Percentiles rank a stretch among this genome's conserved stretches.
Evolutionary conservation across 805 yeast genomes (phyloP).

Genomic region (Hanseniaspora occidentalis): DNA sequence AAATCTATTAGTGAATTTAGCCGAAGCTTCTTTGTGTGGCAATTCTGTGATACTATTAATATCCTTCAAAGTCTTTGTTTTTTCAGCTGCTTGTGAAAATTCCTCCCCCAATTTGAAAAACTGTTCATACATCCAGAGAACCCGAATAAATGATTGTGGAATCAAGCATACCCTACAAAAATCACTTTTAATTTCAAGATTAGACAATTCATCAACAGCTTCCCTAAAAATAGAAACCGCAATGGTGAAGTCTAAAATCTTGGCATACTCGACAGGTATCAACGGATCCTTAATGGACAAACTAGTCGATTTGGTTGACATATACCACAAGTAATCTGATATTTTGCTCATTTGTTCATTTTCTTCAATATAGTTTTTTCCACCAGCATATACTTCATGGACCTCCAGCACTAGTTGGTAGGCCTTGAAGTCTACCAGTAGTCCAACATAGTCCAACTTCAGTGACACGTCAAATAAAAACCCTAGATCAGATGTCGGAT

Average conservation of each 20-base stretch:
- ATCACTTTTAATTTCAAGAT: slow-evolving; percentile 46
- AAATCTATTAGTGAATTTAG: not conserved
- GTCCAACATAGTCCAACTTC: slow-evolving; percentile 2
- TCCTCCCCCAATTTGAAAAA: slow-evolving; percentile 1
- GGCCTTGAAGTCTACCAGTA: slow-evolving; percentile 4
- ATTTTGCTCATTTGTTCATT: not conserved
- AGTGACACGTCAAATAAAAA: slow-evolving; percentile 1
- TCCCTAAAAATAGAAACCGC: slow-evolving; percentile 31
- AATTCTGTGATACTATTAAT: not conserved
- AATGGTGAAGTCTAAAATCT: slow-evolving; percentile 34
- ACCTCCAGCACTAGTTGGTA: slow-evolving; percentile 5
- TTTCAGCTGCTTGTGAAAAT: not conserved
- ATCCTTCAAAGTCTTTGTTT: too few species aligned
- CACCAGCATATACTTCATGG: not conserved
- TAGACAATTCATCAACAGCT: slow-evolving; percentile 22
- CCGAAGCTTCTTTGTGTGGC: not conserved
- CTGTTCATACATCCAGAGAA: slow-evolving; percentile 27
- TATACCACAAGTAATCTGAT: slow-evolving; percentile 14
- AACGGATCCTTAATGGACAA: slow-evolving; percentile 19
- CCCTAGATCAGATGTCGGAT: not conserved
- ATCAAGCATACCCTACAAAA: slow-evolving; percentile 47
- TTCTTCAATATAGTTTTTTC: slow-evolving; percentile 1
- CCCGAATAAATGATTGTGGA: slow-evolving; percentile 33
- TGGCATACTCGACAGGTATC: slow-evolving; percentile 28
- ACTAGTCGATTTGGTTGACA: slow-evolving; percentile 19